phyloP scores from a whole-genome alignment of 495 filamentous ascomycete species.

The Staphylotrichum longicolle region DNA sequence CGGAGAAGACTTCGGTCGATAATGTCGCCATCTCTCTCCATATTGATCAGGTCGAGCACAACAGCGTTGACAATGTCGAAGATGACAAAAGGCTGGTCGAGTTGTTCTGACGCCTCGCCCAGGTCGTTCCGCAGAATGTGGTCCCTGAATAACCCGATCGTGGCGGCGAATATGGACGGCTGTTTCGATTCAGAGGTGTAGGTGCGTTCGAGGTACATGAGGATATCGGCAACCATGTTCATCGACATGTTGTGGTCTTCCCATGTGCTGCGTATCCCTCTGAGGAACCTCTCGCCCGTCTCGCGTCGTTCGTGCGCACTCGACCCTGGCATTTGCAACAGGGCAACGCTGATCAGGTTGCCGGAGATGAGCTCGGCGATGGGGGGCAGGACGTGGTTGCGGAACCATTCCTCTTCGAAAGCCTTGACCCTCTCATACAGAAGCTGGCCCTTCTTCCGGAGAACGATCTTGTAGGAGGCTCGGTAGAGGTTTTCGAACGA shows the following conservation, averaged over 20 bases:
- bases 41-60: conserved; percentile 83
- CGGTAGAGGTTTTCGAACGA: conserved; percentile 97
- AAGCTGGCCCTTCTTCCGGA: conserved; percentile 79
- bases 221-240: conserved; percentile 95
- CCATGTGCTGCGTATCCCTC: conserved; percentile 72
- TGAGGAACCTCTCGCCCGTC: conserved; percentile 81
- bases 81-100: conserved; percentile 46
- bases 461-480: conserved; percentile 91
- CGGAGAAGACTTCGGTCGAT: conserved; percentile 82
- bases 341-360: conserved; percentile 51
- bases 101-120: conserved; percentile 33
- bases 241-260: conserved; percentile 86
- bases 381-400: conserved; percentile 59
- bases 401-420: conserved; percentile 80
- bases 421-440: conserved; percentile 76
- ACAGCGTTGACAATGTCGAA: conserved; percentile 74
- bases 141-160: conserved; percentile 87
- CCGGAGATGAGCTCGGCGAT: conserved; percentile 62
- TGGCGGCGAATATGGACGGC: conserved; percentile 74
- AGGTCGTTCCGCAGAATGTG: conserved; percentile 61
- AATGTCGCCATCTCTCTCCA: conserved; percentile 87
- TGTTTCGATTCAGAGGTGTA: conserved; percentile 67
- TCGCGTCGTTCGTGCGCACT: conserved; percentile 71
- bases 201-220: conserved; percentile 97
- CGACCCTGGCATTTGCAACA: conserved; percentile 49